Conservation (phyloP, 1,139 yeast genomes). For the Geotrichum cucujoidarum region DNA sequence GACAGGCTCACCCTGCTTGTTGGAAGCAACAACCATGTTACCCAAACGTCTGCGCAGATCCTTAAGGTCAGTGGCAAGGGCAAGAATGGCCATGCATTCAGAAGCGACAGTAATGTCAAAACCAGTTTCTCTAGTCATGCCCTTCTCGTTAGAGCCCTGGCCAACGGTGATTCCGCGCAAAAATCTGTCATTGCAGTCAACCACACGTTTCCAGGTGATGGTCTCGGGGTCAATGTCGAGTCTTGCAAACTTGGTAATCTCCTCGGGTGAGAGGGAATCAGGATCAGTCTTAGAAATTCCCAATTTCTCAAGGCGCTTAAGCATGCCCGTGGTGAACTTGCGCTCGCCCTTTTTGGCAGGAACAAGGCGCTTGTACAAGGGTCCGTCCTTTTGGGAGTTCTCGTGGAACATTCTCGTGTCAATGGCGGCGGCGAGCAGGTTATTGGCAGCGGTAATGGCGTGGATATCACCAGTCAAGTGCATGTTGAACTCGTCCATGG, state of each 20-base stretch:
- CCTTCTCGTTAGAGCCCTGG: conserved; percentile 91
- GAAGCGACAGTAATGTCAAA: conserved; percentile 96
- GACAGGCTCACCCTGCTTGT: conserved; percentile 76
- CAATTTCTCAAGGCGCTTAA: conserved; percentile 69
- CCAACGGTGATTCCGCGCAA: conserved; percentile 89
- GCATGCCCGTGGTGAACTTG: conserved; percentile 72
- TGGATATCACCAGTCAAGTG: conserved; percentile 98
- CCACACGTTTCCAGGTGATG: conserved; percentile 95
- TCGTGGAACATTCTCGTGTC: conserved; percentile 98
- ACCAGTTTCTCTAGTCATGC: conserved; percentile 81
- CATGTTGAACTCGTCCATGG: conserved; percentile 97
- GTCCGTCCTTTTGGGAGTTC: conserved; percentile 80
- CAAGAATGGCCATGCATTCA: conserved; percentile 96
- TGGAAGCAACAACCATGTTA: conserved; percentile 82
- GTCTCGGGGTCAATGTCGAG: conserved; percentile 90
- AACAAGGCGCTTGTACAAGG: conserved; percentile 82
- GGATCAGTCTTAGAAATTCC: conserved; percentile 83
- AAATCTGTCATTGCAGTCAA: conserved; percentile 92
- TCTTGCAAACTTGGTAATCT: conserved; percentile 69
- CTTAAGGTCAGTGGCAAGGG: conserved; percentile 74
- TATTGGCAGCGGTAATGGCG: conserved; percentile 94
- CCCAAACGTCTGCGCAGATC: conserved; percentile 93
- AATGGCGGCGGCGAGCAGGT: conserved; percentile 92
- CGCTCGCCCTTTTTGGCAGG: conserved; percentile 84
- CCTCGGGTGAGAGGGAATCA: conserved; percentile 75